Base-by-base conservation (phyloP, 768 basidiomycete species). In the Podaxis mareebaensis region DNA sequence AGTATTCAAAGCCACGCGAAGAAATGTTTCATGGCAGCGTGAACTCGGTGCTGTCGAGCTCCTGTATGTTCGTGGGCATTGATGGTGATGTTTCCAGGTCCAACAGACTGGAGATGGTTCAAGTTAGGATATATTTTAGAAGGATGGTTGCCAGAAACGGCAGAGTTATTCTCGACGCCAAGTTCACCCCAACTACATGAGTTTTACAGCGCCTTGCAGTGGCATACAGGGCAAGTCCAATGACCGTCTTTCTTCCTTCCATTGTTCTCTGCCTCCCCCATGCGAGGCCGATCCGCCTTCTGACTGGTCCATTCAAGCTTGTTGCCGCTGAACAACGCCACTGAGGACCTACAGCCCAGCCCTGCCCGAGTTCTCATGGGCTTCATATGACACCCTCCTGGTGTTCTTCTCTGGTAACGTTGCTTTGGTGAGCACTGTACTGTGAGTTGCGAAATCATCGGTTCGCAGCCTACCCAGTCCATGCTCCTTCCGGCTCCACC, bases 1-100 rank as follows among this genome's bases (percentile, higher is more conserved):
- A 63, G 22, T 40, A 63, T 63, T 57, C 55, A 39, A 51, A 40
- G 28, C 44, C 55, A 49, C 53, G 48, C 44, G 54, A 57, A 11
- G 15, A 22, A 33, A 36, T 51, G 61, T 63, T 63, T 63, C 61
- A 63, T 13, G 22, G 20, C 44, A 56, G 54, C 61, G 61, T 63
- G 61, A 63, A 63, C 4, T 38, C n/a, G 36, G 55, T 56, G 54
- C 38, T 38, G 38, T 54, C 15, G 15, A 33, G 38, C 4, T 30
- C 15, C 49, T 52, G 3, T 60, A 39, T 60, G 48, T 38, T 53
- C 52, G 22, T 53, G 39, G 15, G 39, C 48, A 13, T 28, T 24
- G 33, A 30, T 53, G 38, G 22, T 17, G 3, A 22, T 24, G 15
- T 46, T 42, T 28, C 6, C 51, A 42, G 40, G 22, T 39, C 59